phyloP scores from a whole-genome alignment of 1,139 yeast species.

The Nadsonia commutata region DNA sequence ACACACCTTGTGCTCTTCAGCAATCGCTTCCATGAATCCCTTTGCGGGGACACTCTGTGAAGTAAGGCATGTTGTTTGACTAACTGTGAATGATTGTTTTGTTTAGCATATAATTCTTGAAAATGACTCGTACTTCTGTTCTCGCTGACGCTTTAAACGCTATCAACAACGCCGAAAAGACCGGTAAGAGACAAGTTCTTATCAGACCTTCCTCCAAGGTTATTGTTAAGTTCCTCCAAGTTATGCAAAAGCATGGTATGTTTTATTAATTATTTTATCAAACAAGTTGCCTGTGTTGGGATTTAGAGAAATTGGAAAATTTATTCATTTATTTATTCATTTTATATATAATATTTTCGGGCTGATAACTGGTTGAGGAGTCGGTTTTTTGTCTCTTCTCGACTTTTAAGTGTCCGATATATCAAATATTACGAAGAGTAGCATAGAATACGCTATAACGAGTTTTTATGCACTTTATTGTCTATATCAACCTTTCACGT shows the following conservation, averaged over 20 bases:
- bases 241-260: constrained; percentile 87
- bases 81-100: constrained; percentile 2
- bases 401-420: constrained; percentile 7
- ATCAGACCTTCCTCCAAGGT: constrained; percentile 99
- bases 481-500: background rate
- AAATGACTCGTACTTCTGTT: constrained; percentile 97
- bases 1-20: background rate
- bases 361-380: constrained; percentile 8
- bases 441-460: background rate
- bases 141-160: constrained; percentile 98
- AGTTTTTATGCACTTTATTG: background rate
- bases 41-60: background rate
- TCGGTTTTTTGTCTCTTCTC: constrained; percentile 7
- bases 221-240: constrained; percentile 89
- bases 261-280: background rate
- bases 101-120: constrained; percentile 9
- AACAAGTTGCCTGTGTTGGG: no score
- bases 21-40: background rate
- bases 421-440: constrained; percentile 1
- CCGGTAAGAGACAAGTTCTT: constrained; percentile 98
- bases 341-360: constrained; percentile 1
- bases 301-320: no score
- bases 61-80: constrained; percentile 1
- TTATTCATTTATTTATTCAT: background rate
- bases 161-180: constrained; percentile 97